Evolutionary conservation across 495 filamentous ascomycete genomes (phyloP).

Genomic region (Aspergillus egyptiacus): DNA sequence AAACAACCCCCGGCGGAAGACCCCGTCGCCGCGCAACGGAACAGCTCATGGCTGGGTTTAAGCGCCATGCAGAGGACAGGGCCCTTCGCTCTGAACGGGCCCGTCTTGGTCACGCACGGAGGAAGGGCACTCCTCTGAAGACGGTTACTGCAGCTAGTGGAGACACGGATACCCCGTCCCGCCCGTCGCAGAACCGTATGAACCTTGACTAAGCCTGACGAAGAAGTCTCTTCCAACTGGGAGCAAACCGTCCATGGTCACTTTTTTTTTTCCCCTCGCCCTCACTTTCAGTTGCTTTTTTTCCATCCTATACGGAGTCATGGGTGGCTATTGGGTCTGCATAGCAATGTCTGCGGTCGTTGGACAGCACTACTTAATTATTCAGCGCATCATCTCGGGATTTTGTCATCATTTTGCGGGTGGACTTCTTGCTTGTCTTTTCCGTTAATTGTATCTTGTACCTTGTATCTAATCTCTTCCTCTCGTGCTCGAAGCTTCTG

Average conservation of each 20-base stretch:
- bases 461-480: no score
- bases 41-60: constrained; percentile 18
- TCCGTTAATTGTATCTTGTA: no score
- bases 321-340: constrained; percentile 3
- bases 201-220: not conserved
- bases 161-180: not conserved
- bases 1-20: constrained; percentile 17
- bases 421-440: no score
- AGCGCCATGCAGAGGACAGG: constrained; percentile 17
- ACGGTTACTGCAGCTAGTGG: not conserved
- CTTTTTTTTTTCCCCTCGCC: not conserved
- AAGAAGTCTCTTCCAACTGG: not conserved
- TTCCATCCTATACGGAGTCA: constrained; percentile 1
- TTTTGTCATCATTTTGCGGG: no score
- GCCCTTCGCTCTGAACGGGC: constrained; percentile 18
- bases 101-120: constrained; percentile 16
- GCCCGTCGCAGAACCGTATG: not conserved
- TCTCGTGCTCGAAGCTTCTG: no score
- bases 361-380: not conserved
- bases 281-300: not conserved
- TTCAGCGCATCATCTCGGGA: not conserved
- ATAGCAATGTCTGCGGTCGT: constrained; percentile 6
- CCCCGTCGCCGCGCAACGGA: constrained; percentile 22
- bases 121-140: constrained; percentile 5
- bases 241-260: not conserved